Evolutionary conservation across 495 filamentous ascomycete species (phyloP).

Genomic region (Astrothelium subdiscretum): DNA sequence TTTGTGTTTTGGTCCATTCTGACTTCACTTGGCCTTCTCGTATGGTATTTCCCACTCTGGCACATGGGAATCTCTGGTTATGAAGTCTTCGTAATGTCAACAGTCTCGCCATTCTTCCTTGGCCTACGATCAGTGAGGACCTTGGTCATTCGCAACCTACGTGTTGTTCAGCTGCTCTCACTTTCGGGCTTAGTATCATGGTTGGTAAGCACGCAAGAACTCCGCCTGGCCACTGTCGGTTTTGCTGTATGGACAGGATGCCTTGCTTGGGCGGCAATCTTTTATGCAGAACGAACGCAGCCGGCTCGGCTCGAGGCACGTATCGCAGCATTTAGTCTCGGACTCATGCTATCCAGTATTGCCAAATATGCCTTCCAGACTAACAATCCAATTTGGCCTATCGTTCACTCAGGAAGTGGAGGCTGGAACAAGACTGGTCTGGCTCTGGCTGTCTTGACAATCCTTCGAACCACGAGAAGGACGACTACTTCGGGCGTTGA

Average conservation of each 20-base stretch:
- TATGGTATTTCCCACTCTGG: constrained; percentile 99
- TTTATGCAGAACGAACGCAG: constrained; percentile 67
- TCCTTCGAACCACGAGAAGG: constrained; percentile 35
- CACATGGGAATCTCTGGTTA: constrained; percentile 99
- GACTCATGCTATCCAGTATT: constrained; percentile 71
- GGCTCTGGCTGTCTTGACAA: constrained; percentile 60
- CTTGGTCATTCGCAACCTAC: constrained; percentile 55
- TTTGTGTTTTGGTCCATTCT: constrained; percentile 94
- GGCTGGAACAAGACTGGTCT: constrained; percentile 86
- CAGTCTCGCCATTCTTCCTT: constrained; percentile 74
- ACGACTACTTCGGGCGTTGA: constrained; percentile 44
- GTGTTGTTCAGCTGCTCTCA: constrained; percentile 59
- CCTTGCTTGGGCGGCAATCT: constrained; percentile 69
- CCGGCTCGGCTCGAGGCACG: constrained; percentile 65
- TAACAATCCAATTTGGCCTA: constrained; percentile 98
- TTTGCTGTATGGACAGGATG: constrained; percentile 70
- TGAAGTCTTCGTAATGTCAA: constrained; percentile 75
- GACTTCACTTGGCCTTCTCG: constrained; percentile 72
- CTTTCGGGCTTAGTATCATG: constrained; percentile 73
- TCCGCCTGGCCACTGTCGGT: constrained; percentile 67
- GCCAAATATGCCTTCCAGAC: constrained; percentile 90
- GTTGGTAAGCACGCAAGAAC: constrained; percentile 57
- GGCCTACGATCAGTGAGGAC: constrained; percentile 56
- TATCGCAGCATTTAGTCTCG: constrained; percentile 67
- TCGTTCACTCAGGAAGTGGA: constrained; percentile 77